Evolutionary conservation across 768 basidiomycete species (phyloP).

Genomic region (Suillus placidus): DNA sequence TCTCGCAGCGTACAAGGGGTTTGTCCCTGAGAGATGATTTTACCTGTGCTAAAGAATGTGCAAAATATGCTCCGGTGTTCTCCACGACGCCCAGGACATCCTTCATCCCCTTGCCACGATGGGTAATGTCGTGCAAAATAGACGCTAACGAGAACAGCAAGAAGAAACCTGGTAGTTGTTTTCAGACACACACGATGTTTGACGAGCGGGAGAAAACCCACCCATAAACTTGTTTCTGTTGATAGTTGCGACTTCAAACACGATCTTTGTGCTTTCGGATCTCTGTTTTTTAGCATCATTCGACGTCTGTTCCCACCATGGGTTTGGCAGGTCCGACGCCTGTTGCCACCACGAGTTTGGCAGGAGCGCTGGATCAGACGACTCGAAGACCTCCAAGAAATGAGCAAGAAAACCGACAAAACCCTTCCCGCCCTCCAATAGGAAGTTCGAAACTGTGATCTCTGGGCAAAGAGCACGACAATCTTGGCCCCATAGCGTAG

Average conservation of each 20-base stretch:
- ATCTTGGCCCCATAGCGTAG: conserved; percentile 12
- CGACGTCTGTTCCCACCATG: conserved; percentile 10
- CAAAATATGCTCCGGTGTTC: background rate
- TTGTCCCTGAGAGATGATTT: conserved; percentile 12
- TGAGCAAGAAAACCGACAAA: conserved; percentile 4
- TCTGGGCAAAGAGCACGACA: conserved; percentile 23
- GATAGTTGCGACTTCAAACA: conserved; percentile 15
- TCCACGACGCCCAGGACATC: conserved; percentile 1
- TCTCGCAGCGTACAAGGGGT: conserved; percentile 22
- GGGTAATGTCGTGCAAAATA: background rate
- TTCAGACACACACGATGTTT: background rate
- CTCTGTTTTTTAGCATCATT: background rate
- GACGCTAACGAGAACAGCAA: conserved; percentile 3
- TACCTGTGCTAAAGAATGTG: background rate
- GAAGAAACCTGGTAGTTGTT: conserved; percentile 14
- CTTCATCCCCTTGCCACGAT: conserved; percentile 3
- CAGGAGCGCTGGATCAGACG: background rate
- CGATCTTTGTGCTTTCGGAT: background rate
- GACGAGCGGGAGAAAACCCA: conserved; percentile 6
- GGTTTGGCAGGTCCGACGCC: conserved; percentile 18
- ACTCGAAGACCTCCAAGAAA: conserved; percentile 9
- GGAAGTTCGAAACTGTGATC: conserved; percentile 15
- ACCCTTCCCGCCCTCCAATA: conserved; percentile 12
- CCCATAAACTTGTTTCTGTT: conserved; percentile 24
- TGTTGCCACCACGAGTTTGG: conserved; percentile 7